Conservation (phyloP, 192 early-diverging fungal genomes). For the Rhizophagus sp. region DNA sequence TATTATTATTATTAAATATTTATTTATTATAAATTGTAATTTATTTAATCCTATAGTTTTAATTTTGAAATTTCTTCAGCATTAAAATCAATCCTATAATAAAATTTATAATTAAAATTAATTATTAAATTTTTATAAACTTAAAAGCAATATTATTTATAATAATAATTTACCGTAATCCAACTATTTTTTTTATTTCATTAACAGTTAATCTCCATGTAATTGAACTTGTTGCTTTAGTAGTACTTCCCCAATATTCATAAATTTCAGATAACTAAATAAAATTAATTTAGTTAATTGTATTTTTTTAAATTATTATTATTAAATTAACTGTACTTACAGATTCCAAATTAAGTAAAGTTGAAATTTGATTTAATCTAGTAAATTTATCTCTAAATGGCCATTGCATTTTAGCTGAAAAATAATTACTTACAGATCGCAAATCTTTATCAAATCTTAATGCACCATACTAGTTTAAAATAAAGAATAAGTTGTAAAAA, state of each 20-base stretch:
- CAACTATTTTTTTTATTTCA: constrained; percentile 68
- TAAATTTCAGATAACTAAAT: constrained; percentile 62
- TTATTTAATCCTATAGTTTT: constrained; percentile 26
- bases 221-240: constrained; percentile 47
- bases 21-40: no score
- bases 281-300: background rate
- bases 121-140: background rate
- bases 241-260: constrained; percentile 68
- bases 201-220: constrained; percentile 70
- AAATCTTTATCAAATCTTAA: constrained; percentile 93
- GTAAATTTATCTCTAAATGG: constrained; percentile 75
- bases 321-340: constrained; percentile 35
- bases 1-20: no score
- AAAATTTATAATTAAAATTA: background rate
- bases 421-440: constrained; percentile 65
- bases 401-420: constrained; percentile 61
- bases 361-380: constrained; percentile 82
- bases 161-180: constrained; percentile 52
- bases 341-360: constrained; percentile 77
- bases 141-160: constrained; percentile 2
- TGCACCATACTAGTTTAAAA: constrained; percentile 69
- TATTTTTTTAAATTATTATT: background rate
- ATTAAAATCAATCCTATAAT: constrained; percentile 60
- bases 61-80: constrained; percentile 56
- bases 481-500: constrained; percentile 1